phyloP scores from a whole-genome alignment of 495 filamentous ascomycete species.

The Trichoderma reesei region DNA sequence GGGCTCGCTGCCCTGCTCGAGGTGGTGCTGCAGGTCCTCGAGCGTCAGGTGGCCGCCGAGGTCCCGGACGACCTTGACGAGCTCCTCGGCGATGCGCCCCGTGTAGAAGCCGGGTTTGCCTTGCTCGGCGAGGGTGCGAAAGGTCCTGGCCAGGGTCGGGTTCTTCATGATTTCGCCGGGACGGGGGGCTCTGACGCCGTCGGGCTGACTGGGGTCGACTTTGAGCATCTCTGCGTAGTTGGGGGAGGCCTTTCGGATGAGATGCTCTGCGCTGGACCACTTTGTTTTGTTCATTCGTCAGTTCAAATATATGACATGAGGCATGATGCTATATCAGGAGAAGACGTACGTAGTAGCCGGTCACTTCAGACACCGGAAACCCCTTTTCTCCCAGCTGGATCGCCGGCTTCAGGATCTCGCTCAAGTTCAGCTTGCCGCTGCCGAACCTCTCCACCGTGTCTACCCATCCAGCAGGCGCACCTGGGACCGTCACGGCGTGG shows the following conservation, averaged over 20 bases:
- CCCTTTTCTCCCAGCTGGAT: constrained; percentile 83
- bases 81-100: constrained; percentile 66
- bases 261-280: constrained; percentile 56
- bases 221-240: constrained; percentile 83
- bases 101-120: constrained; percentile 89
- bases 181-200: constrained; percentile 57
- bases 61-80: constrained; percentile 67
- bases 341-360: constrained; percentile 56
- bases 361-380: constrained; percentile 77
- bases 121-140: constrained; percentile 65
- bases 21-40: constrained; percentile 70
- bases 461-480: constrained; percentile 88
- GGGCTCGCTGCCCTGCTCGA: constrained; percentile 63
- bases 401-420: constrained; percentile 72
- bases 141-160: constrained; percentile 69
- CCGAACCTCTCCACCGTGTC: constrained; percentile 88
- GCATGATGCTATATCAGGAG: background rate
- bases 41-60: constrained; percentile 70
- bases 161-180: constrained; percentile 90
- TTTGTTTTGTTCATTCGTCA: constrained; percentile 35
- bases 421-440: constrained; percentile 69
- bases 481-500: constrained; percentile 77
- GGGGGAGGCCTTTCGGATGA: constrained; percentile 61
- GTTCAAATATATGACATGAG: background rate
- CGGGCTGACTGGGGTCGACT: constrained; percentile 49